Evolutionary conservation across 768 basidiomycete species (phyloP).

Genomic region (Hirschioporus abietinus): DNA sequence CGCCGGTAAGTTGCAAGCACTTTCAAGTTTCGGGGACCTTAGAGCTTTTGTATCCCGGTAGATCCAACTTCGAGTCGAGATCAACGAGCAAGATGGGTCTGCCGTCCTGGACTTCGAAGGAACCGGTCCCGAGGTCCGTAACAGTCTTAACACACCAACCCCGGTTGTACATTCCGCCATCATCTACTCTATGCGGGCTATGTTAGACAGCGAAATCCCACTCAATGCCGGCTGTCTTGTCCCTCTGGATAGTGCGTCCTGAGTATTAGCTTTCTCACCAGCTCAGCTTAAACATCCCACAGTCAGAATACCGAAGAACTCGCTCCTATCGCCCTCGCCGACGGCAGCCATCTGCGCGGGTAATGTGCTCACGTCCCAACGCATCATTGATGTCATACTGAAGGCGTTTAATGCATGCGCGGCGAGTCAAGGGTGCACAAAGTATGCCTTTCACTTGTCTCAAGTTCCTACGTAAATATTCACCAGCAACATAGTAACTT

Average conservation of each 20-base stretch:
- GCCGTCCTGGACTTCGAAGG: constrained; percentile 84
- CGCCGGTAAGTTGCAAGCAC: constrained; percentile 49
- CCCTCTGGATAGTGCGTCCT: constrained; percentile 62
- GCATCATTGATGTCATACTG: constrained; percentile 92
- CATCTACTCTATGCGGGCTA: constrained; percentile 84
- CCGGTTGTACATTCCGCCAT: constrained; percentile 85
- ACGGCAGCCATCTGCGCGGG: constrained; percentile 92
- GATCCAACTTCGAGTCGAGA: constrained; percentile 74
- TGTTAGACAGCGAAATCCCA: constrained; percentile 84
- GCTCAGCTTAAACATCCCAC: constrained; percentile 8
- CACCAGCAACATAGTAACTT: constrained; percentile 52
- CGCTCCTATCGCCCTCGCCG: constrained; percentile 72
- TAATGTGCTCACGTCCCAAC: constrained; percentile 85
- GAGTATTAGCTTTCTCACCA: constrained; percentile 2
- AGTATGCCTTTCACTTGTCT: constrained; percentile 41
- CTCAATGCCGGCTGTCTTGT: constrained; percentile 92
- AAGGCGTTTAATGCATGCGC: constrained; percentile 90
- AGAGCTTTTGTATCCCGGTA: constrained; percentile 20
- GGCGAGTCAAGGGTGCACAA: constrained; percentile 91
- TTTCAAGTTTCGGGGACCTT: background rate
- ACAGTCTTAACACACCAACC: constrained; percentile 81
- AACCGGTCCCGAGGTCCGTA: constrained; percentile 78
- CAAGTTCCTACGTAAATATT: background rate
- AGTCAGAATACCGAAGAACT: constrained; percentile 80
- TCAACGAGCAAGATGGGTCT: constrained; percentile 65